Evolutionary conservation across 345 rosid species (phyloP).

Genomic region (Trapa bicornis): DNA sequence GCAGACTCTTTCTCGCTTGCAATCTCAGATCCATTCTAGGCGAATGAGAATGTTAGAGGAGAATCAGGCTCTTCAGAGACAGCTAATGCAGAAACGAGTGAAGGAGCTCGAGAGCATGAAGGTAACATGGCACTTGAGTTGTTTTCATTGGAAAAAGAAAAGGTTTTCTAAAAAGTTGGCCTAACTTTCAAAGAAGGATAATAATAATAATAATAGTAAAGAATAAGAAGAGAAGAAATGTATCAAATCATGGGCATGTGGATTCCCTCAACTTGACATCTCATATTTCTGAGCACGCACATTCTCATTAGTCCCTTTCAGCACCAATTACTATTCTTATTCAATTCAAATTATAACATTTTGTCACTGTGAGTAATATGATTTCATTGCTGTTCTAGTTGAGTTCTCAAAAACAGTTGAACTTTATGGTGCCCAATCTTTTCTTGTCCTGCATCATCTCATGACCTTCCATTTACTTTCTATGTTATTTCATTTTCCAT

Average conservation of each 20-base stretch:
- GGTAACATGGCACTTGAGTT: conserved; percentile 19
- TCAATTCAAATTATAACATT: neutral
- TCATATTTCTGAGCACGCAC: neutral
- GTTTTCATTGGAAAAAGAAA: neutral
- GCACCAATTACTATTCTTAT: neutral
- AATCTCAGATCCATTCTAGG: conserved; percentile 65
- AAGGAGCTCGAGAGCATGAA: conserved; percentile 60
- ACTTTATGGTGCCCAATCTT: neutral
- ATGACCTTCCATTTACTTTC: neutral
- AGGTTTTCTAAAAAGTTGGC: neutral
- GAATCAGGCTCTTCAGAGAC: conserved; percentile 83
- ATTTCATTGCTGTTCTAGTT: neutral
- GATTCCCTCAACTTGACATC: neutral
- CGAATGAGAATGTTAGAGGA: conserved; percentile 82
- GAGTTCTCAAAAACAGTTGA: neutral
- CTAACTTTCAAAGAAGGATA: neutral
- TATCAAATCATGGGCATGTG: no score
- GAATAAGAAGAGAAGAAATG: no score
- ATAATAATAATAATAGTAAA: neutral
- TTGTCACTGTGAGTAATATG: neutral
- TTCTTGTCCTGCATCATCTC: neutral
- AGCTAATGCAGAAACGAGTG: conserved; percentile 82
- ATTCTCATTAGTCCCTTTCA: neutral
- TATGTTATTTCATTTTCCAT: neutral
- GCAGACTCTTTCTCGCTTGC: conserved; percentile 89